Percentiles rank a stretch among this genome's conserved stretches.
These are phyloP conservation scores for Dentipellis fragilis DNA, from an alignment of 768 basidiomycete species.

Conservation along the genomic window DNA sequence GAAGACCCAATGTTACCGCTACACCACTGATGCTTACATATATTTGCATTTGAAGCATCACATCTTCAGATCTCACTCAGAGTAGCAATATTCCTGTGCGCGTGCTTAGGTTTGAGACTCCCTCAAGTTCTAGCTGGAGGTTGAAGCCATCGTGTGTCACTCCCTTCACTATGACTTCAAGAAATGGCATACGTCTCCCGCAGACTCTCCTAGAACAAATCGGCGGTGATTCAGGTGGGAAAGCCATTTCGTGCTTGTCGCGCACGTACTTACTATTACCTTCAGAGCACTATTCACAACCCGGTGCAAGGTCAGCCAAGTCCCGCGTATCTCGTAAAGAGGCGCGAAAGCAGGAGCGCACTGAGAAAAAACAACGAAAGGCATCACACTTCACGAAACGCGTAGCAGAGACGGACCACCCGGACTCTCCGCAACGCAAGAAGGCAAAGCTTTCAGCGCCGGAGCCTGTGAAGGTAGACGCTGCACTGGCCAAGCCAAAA, in stretches of 20 bases:
- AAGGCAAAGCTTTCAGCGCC: conserved; percentile 25
- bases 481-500: background rate
- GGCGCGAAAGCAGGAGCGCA: conserved; percentile 51
- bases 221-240: conserved; percentile 3
- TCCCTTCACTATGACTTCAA: conserved; percentile 1
- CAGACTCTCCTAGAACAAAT: conserved; percentile 8
- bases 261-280: too few species aligned
- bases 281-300: too few species aligned
- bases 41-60: too few species aligned
- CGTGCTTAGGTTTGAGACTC: too few species aligned
- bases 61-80: too few species aligned
- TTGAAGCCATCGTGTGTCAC: too few species aligned
- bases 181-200: conserved; percentile 5
- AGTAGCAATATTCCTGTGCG: too few species aligned
- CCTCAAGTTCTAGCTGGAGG: too few species aligned
- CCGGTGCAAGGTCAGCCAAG: too few species aligned
- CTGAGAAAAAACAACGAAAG: conserved; percentile 50
- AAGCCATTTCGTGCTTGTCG: background rate
- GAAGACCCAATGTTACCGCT: conserved; percentile 86
- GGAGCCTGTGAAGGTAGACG: background rate
- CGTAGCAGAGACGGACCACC: conserved; percentile 32
- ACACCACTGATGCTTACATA: conserved; percentile 40
- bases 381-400: conserved; percentile 38
- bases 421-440: conserved; percentile 41
- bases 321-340: conserved; percentile 41